Evolutionary conservation across 768 basidiomycete species (phyloP).

Genomic region (Leccinum ochraceum): DNA sequence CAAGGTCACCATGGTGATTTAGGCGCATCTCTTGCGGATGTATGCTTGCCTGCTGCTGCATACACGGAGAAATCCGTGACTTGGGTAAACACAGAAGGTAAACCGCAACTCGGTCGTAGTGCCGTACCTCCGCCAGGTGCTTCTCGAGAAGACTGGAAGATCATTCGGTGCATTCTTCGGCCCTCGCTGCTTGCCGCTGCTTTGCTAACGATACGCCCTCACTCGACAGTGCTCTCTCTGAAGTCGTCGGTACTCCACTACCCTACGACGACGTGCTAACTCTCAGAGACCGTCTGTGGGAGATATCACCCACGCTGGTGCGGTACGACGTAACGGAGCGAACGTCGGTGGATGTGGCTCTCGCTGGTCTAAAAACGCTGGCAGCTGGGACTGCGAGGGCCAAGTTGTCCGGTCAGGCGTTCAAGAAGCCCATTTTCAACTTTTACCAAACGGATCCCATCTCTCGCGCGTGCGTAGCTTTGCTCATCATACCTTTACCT

Average conservation of each 20-base stretch:
- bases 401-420: conserved; percentile 57
- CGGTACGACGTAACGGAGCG: conserved; percentile 81
- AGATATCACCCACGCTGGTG: conserved; percentile 87
- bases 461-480: conserved; percentile 77
- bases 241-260: conserved; percentile 75
- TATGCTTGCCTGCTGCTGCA: conserved; percentile 88
- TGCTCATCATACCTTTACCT: not conserved
- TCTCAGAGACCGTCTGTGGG: conserved; percentile 94
- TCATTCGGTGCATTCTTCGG: conserved; percentile 64
- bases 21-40: conserved; percentile 96
- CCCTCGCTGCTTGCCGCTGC: not conserved
- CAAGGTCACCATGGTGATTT: conserved; percentile 98
- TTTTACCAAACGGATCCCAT: conserved; percentile 98
- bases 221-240: conserved; percentile 74
- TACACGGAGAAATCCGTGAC: conserved; percentile 92
- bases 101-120: conserved; percentile 85
- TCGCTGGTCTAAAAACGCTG: conserved; percentile 66
- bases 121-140: conserved; percentile 96
- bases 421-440: conserved; percentile 83
- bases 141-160: conserved; percentile 96
- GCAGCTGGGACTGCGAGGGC: conserved; percentile 50
- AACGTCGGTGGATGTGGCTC: conserved; percentile 70
- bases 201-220: not conserved
- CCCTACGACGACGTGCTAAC: conserved; percentile 88
- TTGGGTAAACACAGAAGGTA: conserved; percentile 97